These are phyloP conservation scores for Bipolaris oryzae DNA, from an alignment of 2,329 filamentous ascomycete species.

Conservation along the genomic window DNA sequence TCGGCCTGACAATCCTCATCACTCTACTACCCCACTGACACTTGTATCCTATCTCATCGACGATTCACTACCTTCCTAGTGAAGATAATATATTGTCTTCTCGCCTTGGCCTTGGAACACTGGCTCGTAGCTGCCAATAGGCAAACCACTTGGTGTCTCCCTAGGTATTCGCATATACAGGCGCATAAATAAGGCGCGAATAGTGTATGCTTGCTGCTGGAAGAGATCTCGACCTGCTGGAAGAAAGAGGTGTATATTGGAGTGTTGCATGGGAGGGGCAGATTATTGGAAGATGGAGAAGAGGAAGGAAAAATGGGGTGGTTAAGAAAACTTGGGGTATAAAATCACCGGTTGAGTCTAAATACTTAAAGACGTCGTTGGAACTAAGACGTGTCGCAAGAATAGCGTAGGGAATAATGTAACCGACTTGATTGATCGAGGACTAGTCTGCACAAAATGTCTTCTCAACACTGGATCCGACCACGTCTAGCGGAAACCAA, in stretches of 20 bases:
- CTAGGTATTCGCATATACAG: too few relatives aligned
- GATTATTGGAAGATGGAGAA: slow-evolving; percentile 56
- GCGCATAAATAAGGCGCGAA: slow-evolving; percentile 27
- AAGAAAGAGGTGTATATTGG: slow-evolving; percentile 56
- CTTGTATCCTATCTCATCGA: too few relatives aligned
- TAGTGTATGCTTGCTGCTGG: slow-evolving; percentile 63
- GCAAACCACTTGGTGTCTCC: too few relatives aligned
- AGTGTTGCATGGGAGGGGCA: slow-evolving; percentile 64
- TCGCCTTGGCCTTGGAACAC: too few relatives aligned
- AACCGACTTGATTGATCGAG: not conserved
- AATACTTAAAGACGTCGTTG: slow-evolving; percentile 57
- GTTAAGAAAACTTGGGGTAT: slow-evolving; percentile 56
- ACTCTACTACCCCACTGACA: too few relatives aligned
- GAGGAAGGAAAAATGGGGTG: slow-evolving; percentile 56
- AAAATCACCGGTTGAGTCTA: slow-evolving; percentile 57
- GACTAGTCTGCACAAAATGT: too few relatives aligned
- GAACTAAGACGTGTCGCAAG: slow-evolving; percentile 8
- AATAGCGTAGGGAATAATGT: too few relatives aligned
- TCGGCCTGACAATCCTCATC: too few relatives aligned
- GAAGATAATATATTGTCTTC: too few relatives aligned
- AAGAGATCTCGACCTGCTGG: slow-evolving; percentile 52
- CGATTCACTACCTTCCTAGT: too few relatives aligned
- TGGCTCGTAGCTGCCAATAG: too few relatives aligned
- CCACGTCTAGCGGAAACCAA: too few relatives aligned
- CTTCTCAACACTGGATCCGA: not conserved